Percentiles rank a stretch among this genome's conserved stretches.
Evolutionary conservation across 139 green algal species (phyloP).

Genomic region (Chlorella sp.): DNA sequence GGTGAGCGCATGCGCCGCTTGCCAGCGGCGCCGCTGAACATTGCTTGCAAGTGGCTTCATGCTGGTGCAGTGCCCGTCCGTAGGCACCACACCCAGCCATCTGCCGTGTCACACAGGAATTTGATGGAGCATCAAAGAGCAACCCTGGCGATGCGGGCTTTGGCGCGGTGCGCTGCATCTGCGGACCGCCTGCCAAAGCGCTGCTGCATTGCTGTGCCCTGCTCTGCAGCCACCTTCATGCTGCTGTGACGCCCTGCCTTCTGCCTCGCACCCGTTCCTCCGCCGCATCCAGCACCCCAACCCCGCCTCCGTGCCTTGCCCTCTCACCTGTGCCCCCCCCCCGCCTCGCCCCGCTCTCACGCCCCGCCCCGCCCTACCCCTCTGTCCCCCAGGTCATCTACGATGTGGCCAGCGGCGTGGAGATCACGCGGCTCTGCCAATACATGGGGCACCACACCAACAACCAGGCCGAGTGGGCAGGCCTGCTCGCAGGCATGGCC

Average conservation of each 20-base stretch:
- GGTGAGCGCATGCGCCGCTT: neutral
- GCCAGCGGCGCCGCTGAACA: too few relatives aligned
- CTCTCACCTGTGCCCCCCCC: too few relatives aligned
- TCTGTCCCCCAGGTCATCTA: too few relatives aligned
- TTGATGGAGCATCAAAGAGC: conserved; percentile 51
- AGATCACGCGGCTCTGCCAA: conserved; percentile 22
- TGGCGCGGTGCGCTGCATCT: conserved; percentile 47
- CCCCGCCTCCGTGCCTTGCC: too few relatives aligned
- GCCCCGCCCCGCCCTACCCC: too few relatives aligned
- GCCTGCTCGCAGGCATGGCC: conserved; percentile 47
- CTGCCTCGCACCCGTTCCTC: too few relatives aligned
- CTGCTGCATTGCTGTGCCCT: too few relatives aligned
- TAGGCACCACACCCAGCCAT: neutral
- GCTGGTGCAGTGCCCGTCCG: neutral
- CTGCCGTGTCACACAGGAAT: conserved; percentile 23
- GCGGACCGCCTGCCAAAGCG: too few relatives aligned
- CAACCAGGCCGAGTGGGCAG: conserved; percentile 61
- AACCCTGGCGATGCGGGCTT: conserved; percentile 52
- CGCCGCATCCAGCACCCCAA: too few relatives aligned
- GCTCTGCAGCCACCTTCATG: too few relatives aligned
- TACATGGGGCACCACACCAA: conserved; percentile 48
- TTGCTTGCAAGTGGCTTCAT: neutral
- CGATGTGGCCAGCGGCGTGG: neutral
- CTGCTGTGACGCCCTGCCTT: too few relatives aligned
- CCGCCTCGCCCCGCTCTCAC: too few relatives aligned